Evolutionary conservation across 306 rosid species (phyloP).

Genomic region (Pterocarpus santalinus): DNA sequence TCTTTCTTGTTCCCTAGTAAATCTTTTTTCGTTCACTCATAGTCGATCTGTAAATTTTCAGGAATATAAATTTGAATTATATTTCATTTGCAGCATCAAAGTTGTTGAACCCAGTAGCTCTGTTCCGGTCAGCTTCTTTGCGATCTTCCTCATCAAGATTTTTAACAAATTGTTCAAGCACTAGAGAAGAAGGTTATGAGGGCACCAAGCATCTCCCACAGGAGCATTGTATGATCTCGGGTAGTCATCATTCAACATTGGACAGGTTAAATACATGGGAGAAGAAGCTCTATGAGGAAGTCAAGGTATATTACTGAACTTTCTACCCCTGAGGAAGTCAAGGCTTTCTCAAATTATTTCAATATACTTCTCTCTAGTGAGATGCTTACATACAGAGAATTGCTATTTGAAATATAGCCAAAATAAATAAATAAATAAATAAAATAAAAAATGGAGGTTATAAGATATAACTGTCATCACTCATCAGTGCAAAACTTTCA

Average conservation of each 20-base stretch:
- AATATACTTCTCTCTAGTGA: constrained; percentile 4
- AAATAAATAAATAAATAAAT: no score
- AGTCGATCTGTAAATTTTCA: not conserved
- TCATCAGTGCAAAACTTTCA: not conserved
- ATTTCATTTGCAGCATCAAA: constrained; percentile 61
- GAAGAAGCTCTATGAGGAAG: constrained; percentile 88
- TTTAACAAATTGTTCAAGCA: constrained; percentile 56
- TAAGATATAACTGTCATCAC: no score
- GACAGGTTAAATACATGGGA: constrained; percentile 85
- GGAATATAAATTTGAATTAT: constrained; percentile 17
- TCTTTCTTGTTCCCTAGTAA: not conserved
- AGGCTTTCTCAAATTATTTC: not conserved
- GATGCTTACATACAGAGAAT: constrained; percentile 13
- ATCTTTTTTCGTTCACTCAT: not conserved
- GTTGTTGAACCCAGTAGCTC: constrained; percentile 82
- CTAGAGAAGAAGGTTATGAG: constrained; percentile 59
- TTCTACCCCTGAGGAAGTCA: not conserved
- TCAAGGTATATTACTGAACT: constrained; percentile 62
- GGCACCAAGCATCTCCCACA: constrained; percentile 62
- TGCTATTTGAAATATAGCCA: constrained; percentile 28
- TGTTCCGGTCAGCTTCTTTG: constrained; percentile 83
- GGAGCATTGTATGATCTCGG: constrained; percentile 58
- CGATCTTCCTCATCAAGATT: constrained; percentile 74
- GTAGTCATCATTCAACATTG: constrained; percentile 83
- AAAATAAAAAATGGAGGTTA: not conserved